Conservation (phyloP, 176 grass and related monocot genomes). For the Thalia dealbata region DNA sequence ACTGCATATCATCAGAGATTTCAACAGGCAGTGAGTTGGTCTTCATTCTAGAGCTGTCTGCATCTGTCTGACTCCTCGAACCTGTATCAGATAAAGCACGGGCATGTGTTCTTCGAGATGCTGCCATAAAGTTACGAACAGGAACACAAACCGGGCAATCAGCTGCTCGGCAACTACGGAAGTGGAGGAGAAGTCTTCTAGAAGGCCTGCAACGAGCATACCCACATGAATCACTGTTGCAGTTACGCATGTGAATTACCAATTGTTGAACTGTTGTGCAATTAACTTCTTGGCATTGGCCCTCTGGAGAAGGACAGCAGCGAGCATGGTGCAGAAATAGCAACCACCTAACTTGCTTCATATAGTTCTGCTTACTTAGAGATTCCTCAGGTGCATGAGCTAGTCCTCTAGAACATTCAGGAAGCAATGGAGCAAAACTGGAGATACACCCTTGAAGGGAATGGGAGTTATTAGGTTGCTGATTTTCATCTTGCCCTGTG, state of each 20-base stretch:
- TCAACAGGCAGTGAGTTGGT: constrained; percentile 47
- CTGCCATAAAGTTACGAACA: constrained; percentile 43
- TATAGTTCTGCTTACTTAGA: constrained; percentile 41
- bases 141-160: constrained; percentile 72
- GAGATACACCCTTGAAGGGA: constrained; percentile 36
- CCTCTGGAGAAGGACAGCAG: constrained; percentile 48
- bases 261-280: constrained; percentile 70
- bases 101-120: constrained; percentile 35
- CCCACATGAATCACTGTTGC: constrained; percentile 48
- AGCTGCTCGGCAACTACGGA: constrained; percentile 48
- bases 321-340: constrained; percentile 75
- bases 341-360: constrained; percentile 69
- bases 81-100: constrained; percentile 31
- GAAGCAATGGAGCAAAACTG: constrained; percentile 5
- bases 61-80: not conserved
- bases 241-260: constrained; percentile 57
- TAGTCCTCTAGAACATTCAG: constrained; percentile 12
- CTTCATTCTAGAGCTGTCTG: constrained; percentile 50
- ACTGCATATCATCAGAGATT: constrained; percentile 38
- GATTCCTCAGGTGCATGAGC: constrained; percentile 29
- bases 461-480: constrained; percentile 26
- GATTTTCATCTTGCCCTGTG: constrained; percentile 37
- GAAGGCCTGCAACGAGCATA: constrained; percentile 48
- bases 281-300: constrained; percentile 60
- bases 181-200: constrained; percentile 49